A percentile compares a stretch with the other conserved stretches of the same genome.
These are phyloP conservation scores for Coemansia sp. DNA, from an alignment of 192 early-diverging fungal species.

Conservation along the genomic window DNA sequence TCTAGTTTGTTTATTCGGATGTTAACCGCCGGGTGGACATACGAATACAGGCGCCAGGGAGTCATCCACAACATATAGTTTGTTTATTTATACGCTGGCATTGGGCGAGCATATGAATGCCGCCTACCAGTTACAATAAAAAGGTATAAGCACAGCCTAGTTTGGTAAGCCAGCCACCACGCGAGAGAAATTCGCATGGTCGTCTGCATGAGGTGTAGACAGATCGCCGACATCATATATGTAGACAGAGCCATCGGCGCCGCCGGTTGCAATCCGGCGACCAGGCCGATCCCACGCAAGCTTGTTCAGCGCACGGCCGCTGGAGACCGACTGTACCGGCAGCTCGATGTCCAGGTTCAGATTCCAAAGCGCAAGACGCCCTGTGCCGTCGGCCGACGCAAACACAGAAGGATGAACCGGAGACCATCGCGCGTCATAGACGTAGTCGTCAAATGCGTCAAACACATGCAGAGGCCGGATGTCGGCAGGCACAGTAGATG, in stretches of 20 bases:
- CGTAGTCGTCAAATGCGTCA: slow-evolving; percentile 92
- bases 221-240: slow-evolving; percentile 95
- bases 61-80: neutral
- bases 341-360: slow-evolving; percentile 88
- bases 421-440: slow-evolving; percentile 97
- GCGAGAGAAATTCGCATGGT: slow-evolving; percentile 42
- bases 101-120: neutral
- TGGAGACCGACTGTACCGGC: slow-evolving; percentile 28
- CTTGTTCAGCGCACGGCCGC: slow-evolving; percentile 83
- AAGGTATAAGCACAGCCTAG: slow-evolving; percentile 5
- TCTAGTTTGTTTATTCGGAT: neutral
- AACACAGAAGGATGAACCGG: slow-evolving; percentile 94
- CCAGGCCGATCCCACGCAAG: slow-evolving; percentile 93
- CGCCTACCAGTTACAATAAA: neutral
- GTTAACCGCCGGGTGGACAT: neutral
- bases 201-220: slow-evolving; percentile 40
- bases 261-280: slow-evolving; percentile 72
- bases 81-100: neutral
- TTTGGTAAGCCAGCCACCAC: slow-evolving; percentile 19
- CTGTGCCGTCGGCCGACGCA: slow-evolving; percentile 86
- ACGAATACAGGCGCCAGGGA: neutral
- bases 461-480: slow-evolving; percentile 80
- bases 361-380: slow-evolving; percentile 91
- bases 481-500: slow-evolving; percentile 32
- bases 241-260: slow-evolving; percentile 78